A percentile compares a stretch with the other conserved stretches of the same genome.
Evolutionary conservation across 2,329 filamentous ascomycete species (phyloP).

Genomic region (Teratosphaeria epicoccoides): DNA sequence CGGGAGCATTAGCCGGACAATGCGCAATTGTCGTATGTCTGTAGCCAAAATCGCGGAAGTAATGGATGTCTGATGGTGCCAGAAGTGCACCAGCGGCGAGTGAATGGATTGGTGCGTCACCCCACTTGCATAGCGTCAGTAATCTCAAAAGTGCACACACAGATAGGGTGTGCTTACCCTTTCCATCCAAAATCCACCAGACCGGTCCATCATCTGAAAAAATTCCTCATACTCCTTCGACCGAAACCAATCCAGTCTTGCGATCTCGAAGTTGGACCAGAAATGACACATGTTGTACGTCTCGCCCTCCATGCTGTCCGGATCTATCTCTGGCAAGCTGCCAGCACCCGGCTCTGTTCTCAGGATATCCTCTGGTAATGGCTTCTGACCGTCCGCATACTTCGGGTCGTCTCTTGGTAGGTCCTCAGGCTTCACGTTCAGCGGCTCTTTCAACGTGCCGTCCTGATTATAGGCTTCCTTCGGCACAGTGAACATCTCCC

Average conservation of each 20-base stretch:
- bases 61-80: conserved; percentile 75
- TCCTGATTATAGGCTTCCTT: conserved; percentile 48
- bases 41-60: conserved; percentile 98
- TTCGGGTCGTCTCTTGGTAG: conserved; percentile 43
- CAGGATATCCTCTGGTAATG: conserved; percentile 70
- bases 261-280: conserved; percentile 99
- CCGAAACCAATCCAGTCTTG: conserved; percentile 85
- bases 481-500: conserved; percentile 96
- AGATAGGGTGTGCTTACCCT: conserved; percentile 49
- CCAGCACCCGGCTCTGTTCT: conserved; percentile 62
- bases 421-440: conserved; percentile 23
- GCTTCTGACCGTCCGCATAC: conserved; percentile 51
- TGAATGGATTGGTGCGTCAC: conserved; percentile 95
- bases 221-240: conserved; percentile 97
- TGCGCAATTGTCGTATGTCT: conserved; percentile 98
- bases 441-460: conserved; percentile 39
- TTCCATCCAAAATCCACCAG: conserved; percentile 98
- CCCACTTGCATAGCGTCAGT: conserved; percentile 56
- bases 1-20: conserved; percentile 89
- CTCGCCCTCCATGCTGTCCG: conserved; percentile 91
- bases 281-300: conserved; percentile 99
- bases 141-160: neutral
- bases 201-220: conserved; percentile 97
- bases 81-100: conserved; percentile 86
- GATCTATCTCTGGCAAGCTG: conserved; percentile 69